These are phyloP conservation scores for Linnemannia elongata DNA, from an alignment of 192 early-diverging fungal genomes.

Conservation along the genomic window DNA sequence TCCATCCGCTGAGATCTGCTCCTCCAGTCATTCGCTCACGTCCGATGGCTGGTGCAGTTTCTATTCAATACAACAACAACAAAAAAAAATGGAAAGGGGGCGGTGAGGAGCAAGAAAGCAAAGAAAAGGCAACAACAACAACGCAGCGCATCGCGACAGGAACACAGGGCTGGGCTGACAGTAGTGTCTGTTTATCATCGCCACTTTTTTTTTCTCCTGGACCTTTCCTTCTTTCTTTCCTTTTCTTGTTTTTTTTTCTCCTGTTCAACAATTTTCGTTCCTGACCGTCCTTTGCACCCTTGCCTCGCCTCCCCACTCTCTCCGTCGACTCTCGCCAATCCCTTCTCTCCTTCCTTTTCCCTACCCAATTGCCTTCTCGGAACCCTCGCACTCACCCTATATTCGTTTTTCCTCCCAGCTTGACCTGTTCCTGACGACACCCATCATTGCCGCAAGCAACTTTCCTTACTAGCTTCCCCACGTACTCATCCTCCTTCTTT, in stretches of 20 bases:
- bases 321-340: not conserved
- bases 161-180: not conserved
- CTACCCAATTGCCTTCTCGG: not conserved
- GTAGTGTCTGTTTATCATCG: not conserved
- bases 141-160: conserved; percentile 14
- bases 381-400: not conserved
- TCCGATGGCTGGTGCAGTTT: not conserved
- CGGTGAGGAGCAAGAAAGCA: not conserved
- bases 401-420: not conserved
- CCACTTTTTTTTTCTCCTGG: not conserved
- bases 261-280: conserved; percentile 1
- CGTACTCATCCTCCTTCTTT: not conserved
- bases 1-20: conserved; percentile 13
- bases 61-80: conserved; percentile 2
- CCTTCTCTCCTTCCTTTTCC: not conserved
- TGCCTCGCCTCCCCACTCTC: not conserved
- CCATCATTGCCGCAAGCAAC: not conserved
- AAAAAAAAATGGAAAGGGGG: not conserved
- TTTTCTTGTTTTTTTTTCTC: not conserved
- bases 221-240: not conserved
- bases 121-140: not conserved
- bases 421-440: not conserved
- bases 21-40: conserved; percentile 8
- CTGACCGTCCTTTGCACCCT: not conserved
- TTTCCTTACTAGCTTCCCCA: not conserved